These are phyloP conservation scores for Entomophthora muscae DNA, from an alignment of 371 early-diverging fungal species.

Conservation along the genomic window DNA sequence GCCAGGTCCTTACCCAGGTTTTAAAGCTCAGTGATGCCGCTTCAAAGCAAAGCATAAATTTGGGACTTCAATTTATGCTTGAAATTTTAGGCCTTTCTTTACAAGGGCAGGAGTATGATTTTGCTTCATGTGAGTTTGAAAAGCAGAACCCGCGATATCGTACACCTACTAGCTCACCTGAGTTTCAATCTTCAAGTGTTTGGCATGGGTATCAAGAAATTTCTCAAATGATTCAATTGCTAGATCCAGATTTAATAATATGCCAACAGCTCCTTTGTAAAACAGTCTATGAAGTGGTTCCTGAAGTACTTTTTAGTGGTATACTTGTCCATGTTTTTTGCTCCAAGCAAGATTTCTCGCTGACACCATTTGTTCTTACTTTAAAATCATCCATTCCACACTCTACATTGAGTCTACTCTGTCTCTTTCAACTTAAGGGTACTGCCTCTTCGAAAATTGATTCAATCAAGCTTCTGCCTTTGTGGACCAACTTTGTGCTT, in stretches of 20 bases:
- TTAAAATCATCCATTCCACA: neutral
- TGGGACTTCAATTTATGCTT: neutral
- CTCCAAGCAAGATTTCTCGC: neutral
- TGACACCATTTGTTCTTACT: neutral
- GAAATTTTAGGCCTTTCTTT: neutral
- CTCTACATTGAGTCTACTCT: neutral
- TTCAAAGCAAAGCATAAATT: neutral
- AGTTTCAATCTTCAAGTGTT: neutral
- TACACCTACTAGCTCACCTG: neutral
- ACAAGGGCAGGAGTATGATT: neutral
- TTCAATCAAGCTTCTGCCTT: neutral
- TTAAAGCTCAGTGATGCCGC: neutral
- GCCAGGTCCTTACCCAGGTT: neutral
- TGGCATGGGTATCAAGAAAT: neutral
- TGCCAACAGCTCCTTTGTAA: neutral
- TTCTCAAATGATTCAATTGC: neutral
- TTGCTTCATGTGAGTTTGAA: neutral
- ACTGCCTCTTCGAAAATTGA: neutral
- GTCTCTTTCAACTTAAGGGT: neutral
- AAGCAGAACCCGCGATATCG: neutral
- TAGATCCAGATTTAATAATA: neutral
- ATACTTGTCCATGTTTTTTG: neutral
- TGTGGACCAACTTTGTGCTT: neutral
- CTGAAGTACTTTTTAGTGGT: neutral
- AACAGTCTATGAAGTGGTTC: neutral